These are phyloP conservation scores for Lagenaria siceraria DNA, from an alignment of 306 rosid species.

Conservation along the genomic window DNA sequence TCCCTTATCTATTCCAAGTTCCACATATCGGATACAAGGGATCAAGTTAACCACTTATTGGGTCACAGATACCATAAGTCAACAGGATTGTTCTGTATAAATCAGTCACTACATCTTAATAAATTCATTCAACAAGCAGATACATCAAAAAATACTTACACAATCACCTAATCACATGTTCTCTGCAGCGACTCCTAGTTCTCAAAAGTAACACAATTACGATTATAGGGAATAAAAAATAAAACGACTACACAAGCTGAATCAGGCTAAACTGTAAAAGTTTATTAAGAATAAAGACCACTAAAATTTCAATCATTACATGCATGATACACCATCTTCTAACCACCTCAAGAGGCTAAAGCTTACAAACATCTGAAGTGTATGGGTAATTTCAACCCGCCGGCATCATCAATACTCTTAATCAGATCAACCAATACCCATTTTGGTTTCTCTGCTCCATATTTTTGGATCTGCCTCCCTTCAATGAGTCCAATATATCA, in stretches of 20 bases:
- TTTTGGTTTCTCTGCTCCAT: background rate
- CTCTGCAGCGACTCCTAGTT: background rate
- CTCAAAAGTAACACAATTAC: background rate
- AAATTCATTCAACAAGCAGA: background rate
- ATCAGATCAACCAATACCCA: background rate
- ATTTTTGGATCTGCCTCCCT: background rate
- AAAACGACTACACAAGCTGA: background rate
- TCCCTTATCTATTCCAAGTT: background rate
- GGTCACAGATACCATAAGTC: background rate
- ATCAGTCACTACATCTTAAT: background rate
- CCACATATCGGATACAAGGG: background rate
- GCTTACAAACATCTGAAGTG: background rate
- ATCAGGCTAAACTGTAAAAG: background rate
- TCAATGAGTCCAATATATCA: background rate
- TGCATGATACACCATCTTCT: background rate
- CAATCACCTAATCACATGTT: background rate
- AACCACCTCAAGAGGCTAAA: background rate
- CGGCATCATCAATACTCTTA: background rate
- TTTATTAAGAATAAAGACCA: background rate
- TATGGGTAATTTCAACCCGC: background rate
- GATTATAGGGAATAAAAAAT: background rate
- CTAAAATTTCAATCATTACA: background rate
- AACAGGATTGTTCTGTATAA: background rate
- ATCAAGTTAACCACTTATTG: background rate
- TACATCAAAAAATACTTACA: background rate